Evolutionary conservation across 305 asterid genomes (phyloP).

Genomic region (Fraxinus velutina): DNA sequence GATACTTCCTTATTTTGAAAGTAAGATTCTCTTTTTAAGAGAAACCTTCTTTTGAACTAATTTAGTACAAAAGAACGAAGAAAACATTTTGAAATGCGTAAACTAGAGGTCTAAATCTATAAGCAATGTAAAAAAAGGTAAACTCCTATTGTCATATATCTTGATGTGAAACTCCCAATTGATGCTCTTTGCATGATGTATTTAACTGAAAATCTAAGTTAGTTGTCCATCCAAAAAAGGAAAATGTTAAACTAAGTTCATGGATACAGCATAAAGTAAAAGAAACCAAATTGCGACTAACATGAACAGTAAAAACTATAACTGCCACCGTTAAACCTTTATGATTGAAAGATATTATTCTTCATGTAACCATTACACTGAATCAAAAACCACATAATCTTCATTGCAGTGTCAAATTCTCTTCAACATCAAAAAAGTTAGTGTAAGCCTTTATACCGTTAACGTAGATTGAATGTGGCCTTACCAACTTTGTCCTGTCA

Average conservation of each 20-base stretch:
- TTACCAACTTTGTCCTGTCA: conserved; percentile 95
- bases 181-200: neutral
- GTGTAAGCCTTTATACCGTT: conserved; percentile 1
- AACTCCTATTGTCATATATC: neutral
- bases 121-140: neutral
- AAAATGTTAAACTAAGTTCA: neutral
- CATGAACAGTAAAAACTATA: conserved; percentile 14
- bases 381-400: conserved; percentile 12
- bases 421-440: neutral
- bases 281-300: neutral
- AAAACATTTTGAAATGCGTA: neutral
- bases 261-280: neutral
- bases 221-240: neutral
- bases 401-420: conserved; percentile 13
- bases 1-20: neutral
- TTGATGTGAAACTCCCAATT: neutral
- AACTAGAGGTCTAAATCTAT: neutral
- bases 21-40: neutral
- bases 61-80: neutral
- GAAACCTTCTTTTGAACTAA: neutral
- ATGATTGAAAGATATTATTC: conserved; percentile 11
- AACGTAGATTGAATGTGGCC: conserved; percentile 32
- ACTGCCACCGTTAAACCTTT: neutral
- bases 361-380: conserved; percentile 7
- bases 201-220: neutral